phyloP scores from a whole-genome alignment of 2,329 filamentous ascomycete genomes.

The Tolypocladium ophioglossoides region DNA sequence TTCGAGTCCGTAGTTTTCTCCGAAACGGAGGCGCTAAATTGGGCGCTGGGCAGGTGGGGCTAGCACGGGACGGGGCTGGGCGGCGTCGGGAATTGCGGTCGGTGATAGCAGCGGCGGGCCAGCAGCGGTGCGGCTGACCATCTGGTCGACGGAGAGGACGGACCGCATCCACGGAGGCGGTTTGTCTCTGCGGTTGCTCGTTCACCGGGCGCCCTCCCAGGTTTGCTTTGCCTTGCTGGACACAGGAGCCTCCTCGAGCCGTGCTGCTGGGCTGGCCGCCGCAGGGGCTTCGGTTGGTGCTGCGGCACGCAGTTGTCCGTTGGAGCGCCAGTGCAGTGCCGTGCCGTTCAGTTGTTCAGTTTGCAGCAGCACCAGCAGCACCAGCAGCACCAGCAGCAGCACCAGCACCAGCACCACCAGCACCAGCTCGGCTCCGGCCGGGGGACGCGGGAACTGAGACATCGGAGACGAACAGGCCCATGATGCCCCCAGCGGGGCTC shows the following conservation, averaged over 20 bases:
- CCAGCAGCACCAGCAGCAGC: too few species aligned
- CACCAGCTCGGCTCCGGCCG: too few species aligned
- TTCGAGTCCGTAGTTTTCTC: too few species aligned
- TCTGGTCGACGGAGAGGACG: too few species aligned
- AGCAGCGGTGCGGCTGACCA: too few species aligned
- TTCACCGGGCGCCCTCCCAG: too few species aligned
- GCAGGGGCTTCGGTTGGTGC: not conserved
- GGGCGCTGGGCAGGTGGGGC: not conserved
- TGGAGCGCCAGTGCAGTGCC: not conserved
- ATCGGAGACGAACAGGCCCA: not conserved
- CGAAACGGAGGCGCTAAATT: not conserved
- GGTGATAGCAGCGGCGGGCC: slow-evolving; percentile 1
- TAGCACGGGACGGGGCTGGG: not conserved
- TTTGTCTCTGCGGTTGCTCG: not conserved
- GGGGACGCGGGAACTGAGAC: not conserved
- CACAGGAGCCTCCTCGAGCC: not conserved
- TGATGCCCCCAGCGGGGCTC: too few species aligned
- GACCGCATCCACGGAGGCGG: slow-evolving; percentile 1
- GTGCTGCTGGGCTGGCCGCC: not conserved
- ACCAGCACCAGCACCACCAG: too few species aligned
- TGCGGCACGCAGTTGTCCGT: too few species aligned
- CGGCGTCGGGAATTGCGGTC: slow-evolving; percentile 1
- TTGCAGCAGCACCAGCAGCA: too few species aligned
- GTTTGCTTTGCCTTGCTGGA: not conserved
- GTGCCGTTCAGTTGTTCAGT: too few species aligned